These are phyloP conservation scores for Parietichytrium sp. DNA, from an alignment of 108 stramenopile genomes.

Conservation along the genomic window DNA sequence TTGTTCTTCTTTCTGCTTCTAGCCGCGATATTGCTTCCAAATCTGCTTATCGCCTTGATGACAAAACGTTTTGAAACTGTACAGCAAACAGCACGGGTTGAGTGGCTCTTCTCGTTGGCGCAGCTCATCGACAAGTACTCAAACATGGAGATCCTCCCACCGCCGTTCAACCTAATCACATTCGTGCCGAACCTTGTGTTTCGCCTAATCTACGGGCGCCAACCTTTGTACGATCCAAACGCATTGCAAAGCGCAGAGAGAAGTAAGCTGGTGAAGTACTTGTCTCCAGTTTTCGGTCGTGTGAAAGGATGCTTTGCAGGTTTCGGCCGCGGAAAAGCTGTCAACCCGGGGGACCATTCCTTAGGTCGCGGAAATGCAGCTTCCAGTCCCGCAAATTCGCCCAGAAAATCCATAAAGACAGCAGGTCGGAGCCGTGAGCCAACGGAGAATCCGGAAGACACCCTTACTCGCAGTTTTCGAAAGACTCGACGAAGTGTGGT, in stretches of 20 bases:
- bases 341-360: no score
- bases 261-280: background rate
- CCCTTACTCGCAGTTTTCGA: no score
- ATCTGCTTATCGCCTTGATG: conserved; percentile 22
- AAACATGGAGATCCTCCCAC: background rate
- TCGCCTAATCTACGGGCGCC: background rate
- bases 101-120: background rate
- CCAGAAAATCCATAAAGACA: no score
- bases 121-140: conserved; percentile 28
- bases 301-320: background rate
- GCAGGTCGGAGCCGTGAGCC: no score
- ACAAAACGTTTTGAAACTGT: conserved; percentile 21
- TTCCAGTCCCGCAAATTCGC: no score
- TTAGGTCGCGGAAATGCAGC: no score
- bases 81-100: background rate
- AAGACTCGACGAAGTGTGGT: background rate
- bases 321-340: background rate
- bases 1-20: conserved; percentile 14
- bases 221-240: background rate
- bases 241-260: background rate
- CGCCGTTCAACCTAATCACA: background rate
- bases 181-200: conserved; percentile 14
- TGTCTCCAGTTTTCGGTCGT: background rate
- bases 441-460: no score
- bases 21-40: background rate